These are phyloP conservation scores for Amphibolis antarctica DNA, from an alignment of 106 monocot species.

Conservation along the genomic window DNA sequence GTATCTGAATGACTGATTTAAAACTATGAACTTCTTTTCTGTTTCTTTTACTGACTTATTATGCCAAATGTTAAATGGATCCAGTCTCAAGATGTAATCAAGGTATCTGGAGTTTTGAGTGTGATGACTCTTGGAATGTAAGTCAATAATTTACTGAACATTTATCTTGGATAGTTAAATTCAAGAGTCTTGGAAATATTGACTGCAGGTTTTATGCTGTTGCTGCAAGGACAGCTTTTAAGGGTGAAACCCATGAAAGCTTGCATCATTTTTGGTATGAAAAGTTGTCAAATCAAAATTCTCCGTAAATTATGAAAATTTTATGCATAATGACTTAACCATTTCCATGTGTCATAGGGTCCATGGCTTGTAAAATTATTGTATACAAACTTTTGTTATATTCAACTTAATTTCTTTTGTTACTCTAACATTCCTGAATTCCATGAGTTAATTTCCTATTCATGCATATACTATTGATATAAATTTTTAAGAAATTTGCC, in stretches of 20 bases:
- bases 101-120: constrained; percentile 86
- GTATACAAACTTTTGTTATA: too few relatives aligned
- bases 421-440: too few relatives aligned
- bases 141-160: constrained; percentile 19
- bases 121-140: constrained; percentile 99
- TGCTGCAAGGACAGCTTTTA: constrained; percentile 93
- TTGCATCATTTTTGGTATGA: constrained; percentile 95
- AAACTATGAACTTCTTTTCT: neutral
- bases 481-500: too few relatives aligned
- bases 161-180: neutral
- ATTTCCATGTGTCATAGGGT: too few relatives aligned
- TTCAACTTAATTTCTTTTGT: too few relatives aligned
- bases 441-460: too few relatives aligned
- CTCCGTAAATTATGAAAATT: too few relatives aligned
- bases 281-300: neutral
- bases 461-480: too few relatives aligned
- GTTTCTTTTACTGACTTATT: neutral
- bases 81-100: constrained; percentile 77
- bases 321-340: too few relatives aligned
- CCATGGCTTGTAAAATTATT: too few relatives aligned
- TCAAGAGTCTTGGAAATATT: neutral
- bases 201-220: constrained; percentile 78
- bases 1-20: constrained; percentile 6
- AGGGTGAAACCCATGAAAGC: constrained; percentile 91
- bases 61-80: neutral